These are phyloP conservation scores for Penicillium brasilianum DNA, from an alignment of 2,329 filamentous ascomycete genomes.

Conservation along the genomic window DNA sequence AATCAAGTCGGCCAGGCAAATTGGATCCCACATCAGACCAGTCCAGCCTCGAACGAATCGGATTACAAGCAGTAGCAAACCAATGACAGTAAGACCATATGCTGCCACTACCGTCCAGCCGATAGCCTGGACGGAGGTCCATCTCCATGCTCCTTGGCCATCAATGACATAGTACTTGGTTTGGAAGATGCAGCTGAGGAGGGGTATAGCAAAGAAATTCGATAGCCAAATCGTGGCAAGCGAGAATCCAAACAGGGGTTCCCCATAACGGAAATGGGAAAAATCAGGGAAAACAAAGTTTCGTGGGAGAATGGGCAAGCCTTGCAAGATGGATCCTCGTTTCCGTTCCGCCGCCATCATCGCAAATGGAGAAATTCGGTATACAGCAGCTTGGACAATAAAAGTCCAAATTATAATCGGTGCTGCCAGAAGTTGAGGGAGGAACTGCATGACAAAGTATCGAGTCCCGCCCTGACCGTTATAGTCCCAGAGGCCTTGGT, in stretches of 20 bases:
- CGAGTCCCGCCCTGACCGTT: conserved; percentile 69
- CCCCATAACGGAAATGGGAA: conserved; percentile 70
- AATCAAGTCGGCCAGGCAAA: conserved; percentile 80
- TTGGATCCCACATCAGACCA: conserved; percentile 82
- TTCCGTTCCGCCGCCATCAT: conserved; percentile 71
- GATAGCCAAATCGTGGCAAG: conserved; percentile 76
- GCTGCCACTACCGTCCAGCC: conserved; percentile 78
- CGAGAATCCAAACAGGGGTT: conserved; percentile 69
- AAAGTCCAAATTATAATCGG: conserved; percentile 77
- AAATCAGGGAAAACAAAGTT: conserved; percentile 72
- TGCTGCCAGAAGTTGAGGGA: conserved; percentile 78
- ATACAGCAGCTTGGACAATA: conserved; percentile 73
- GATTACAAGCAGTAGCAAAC: conserved; percentile 63
- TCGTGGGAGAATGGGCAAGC: conserved; percentile 63
- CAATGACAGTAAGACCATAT: conserved; percentile 70
- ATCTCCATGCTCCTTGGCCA: conserved; percentile 69
- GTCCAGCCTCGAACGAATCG: conserved; percentile 71
- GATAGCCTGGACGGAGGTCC: conserved; percentile 77
- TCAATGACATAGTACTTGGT: conserved; percentile 66
- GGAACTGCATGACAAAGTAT: conserved; percentile 85
- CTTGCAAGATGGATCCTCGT: conserved; percentile 65
- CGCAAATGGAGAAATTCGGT: conserved; percentile 77
- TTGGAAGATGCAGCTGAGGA: conserved; percentile 78
- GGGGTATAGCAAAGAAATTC: conserved; percentile 74
- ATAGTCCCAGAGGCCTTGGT: conserved; percentile 72